Conservation (phyloP, 495 filamentous ascomycete genomes). For the Neurospora sp. region DNA sequence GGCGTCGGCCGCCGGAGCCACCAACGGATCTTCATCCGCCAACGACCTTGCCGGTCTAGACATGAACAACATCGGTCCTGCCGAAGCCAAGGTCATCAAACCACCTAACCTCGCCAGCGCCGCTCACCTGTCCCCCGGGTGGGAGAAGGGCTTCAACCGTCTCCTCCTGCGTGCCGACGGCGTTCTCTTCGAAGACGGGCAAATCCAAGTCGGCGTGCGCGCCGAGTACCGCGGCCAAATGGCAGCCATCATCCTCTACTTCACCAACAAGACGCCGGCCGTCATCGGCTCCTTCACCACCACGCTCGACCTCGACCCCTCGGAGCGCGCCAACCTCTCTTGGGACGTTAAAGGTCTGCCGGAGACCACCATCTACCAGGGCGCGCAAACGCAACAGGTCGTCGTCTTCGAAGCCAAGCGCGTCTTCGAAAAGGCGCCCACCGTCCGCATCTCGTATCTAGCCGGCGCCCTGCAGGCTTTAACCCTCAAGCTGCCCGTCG, state of each 20-base stretch:
- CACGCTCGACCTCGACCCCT: conserved; percentile 70
- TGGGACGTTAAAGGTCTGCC: conserved; percentile 81
- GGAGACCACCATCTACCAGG: conserved; percentile 65
- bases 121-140: conserved; percentile 85
- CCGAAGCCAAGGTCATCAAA: conserved; percentile 47
- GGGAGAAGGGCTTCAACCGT: conserved; percentile 84
- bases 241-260: conserved; percentile 91
- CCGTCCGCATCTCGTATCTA: conserved; percentile 86
- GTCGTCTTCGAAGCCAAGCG: conserved; percentile 83
- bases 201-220: conserved; percentile 85
- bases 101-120: conserved; percentile 80
- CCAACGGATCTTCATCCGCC: conserved; percentile 38
- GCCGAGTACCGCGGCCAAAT: conserved; percentile 90
- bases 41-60: conserved; percentile 75
- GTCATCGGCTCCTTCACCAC: conserved; percentile 85
- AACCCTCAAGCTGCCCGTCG: conserved; percentile 80
- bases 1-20: conserved; percentile 44
- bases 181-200: conserved; percentile 85
- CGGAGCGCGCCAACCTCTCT: conserved; percentile 56
- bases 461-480: conserved; percentile 89
- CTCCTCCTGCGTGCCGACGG: conserved; percentile 73
- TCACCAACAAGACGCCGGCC: conserved; percentile 82
- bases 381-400: conserved; percentile 80
- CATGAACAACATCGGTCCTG: conserved; percentile 47
- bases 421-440: conserved; percentile 75